Evolutionary conservation across 495 filamentous ascomycete genomes (phyloP).

Genomic region (Talaromyces liani): DNA sequence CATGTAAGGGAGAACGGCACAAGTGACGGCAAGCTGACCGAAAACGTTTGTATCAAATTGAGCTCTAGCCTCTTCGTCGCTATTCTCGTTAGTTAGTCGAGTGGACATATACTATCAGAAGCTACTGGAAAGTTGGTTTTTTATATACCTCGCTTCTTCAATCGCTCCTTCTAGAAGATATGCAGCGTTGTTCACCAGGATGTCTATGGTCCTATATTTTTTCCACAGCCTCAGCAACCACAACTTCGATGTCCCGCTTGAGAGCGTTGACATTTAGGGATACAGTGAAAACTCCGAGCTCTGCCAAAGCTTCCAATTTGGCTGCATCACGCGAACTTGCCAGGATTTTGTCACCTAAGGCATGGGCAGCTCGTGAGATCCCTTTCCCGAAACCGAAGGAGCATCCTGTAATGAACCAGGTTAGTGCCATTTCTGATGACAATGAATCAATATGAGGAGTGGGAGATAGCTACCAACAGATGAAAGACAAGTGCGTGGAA

Average conservation of each 20-base stretch:
- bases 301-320: conserved; percentile 33
- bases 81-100: conserved; percentile 18
- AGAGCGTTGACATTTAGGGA: not conserved
- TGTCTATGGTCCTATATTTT: conserved; percentile 31
- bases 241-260: not conserved
- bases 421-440: not conserved
- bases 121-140: no score
- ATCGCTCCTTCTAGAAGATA: conserved; percentile 31
- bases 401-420: conserved; percentile 47
- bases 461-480: no score
- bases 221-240: not conserved
- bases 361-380: conserved; percentile 37
- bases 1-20: conserved; percentile 41
- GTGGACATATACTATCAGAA: no score
- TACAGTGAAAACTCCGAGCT: conserved; percentile 17
- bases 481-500: no score
- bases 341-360: conserved; percentile 45
- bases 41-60: conserved; percentile 15
- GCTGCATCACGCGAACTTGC: conserved; percentile 43
- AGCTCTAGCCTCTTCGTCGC: conserved; percentile 14
- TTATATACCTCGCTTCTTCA: conserved; percentile 21
- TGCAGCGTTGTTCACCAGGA: conserved; percentile 54
- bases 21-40: conserved; percentile 31
- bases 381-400: conserved; percentile 45
- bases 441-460: no score